Percentiles rank a stretch among this genome's conserved stretches.
These are phyloP conservation scores for Phytophthora quininea DNA, from an alignment of 352 stramenopile genomes.

Conservation along the genomic window DNA sequence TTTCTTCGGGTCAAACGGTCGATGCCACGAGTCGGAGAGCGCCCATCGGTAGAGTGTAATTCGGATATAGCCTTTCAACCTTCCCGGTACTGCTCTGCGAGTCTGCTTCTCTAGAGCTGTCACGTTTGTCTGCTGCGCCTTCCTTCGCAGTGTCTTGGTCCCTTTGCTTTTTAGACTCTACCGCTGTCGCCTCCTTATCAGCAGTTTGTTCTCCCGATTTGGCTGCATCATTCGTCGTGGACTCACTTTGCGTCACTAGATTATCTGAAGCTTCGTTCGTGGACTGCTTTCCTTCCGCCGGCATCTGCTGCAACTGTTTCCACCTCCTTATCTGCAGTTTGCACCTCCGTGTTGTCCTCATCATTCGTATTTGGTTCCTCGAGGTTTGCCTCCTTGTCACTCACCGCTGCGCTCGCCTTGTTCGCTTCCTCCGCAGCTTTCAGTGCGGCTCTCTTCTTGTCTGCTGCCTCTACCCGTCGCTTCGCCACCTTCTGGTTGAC, in stretches of 20 bases:
- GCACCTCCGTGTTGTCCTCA: conserved; percentile 1
- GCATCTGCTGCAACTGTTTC: conserved; percentile 16
- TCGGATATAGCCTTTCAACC: conserved; percentile 42
- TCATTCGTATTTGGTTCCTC: neutral
- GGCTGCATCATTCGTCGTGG: too few species aligned
- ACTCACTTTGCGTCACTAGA: neutral
- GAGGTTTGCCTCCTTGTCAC: neutral
- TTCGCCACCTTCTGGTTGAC: conserved; percentile 29
- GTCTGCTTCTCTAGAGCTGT: neutral
- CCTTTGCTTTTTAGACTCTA: too few species aligned
- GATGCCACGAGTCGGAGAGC: conserved; percentile 44
- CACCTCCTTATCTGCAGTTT: neutral
- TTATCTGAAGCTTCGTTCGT: neutral
- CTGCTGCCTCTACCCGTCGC: neutral
- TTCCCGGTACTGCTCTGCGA: conserved; percentile 12
- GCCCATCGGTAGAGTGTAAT: conserved; percentile 48
- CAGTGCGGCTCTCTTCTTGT: neutral
- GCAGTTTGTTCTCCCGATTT: too few species aligned
- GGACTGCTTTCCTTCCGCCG: neutral
- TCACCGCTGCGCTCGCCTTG: neutral
- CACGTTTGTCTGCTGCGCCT: too few species aligned
- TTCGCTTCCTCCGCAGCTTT: neutral
- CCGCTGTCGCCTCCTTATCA: too few species aligned
- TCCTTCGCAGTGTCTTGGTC: too few species aligned
- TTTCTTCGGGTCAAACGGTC: conserved; percentile 47